Evolutionary conservation across 495 filamentous ascomycete genomes (phyloP).

Genomic region (Hyaloscypha finlandica): DNA sequence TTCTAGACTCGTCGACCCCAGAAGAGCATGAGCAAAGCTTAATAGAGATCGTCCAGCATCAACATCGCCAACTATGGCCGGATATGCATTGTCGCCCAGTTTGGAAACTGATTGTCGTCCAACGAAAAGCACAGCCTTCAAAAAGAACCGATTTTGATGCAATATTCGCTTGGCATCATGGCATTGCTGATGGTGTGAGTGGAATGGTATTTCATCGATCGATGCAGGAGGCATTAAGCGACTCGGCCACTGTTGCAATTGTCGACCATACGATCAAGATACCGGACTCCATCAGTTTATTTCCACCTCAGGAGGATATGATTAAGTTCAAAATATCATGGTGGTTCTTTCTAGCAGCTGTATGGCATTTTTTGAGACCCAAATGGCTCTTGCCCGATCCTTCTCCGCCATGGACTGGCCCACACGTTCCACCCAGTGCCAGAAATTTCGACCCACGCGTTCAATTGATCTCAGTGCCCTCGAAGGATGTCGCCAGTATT

Average conservation of each 20-base stretch:
- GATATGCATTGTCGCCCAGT: constrained; percentile 25
- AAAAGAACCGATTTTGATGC: constrained; percentile 22
- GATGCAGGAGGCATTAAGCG: constrained; percentile 30
- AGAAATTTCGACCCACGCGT: constrained; percentile 27
- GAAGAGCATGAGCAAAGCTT: constrained; percentile 18
- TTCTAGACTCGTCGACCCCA: background rate
- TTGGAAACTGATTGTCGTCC: constrained; percentile 35
- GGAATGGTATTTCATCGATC: constrained; percentile 34
- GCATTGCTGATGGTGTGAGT: constrained; percentile 33
- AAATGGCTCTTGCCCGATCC: constrained; percentile 1
- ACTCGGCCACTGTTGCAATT: background rate
- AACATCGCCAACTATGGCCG: constrained; percentile 22
- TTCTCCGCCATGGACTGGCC: constrained; percentile 16
- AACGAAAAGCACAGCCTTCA: background rate
- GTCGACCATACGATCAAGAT: constrained; percentile 9
- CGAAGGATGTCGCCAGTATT: constrained; percentile 15
- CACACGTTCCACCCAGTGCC: background rate
- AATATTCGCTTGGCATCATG: constrained; percentile 35
- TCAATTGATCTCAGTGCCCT: constrained; percentile 24
- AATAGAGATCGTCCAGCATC: constrained; percentile 16
- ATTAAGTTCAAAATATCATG: constrained; percentile 22
- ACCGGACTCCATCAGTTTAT: constrained; percentile 11
- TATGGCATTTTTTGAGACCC: constrained; percentile 15
- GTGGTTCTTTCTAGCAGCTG: constrained; percentile 8
- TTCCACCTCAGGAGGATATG: constrained; percentile 17